Evolutionary conservation across 1,284 basidiomycete species (phyloP), one percentile per base, ranked within the genome.

Genomic region (Austroboletus niveus): DNA sequence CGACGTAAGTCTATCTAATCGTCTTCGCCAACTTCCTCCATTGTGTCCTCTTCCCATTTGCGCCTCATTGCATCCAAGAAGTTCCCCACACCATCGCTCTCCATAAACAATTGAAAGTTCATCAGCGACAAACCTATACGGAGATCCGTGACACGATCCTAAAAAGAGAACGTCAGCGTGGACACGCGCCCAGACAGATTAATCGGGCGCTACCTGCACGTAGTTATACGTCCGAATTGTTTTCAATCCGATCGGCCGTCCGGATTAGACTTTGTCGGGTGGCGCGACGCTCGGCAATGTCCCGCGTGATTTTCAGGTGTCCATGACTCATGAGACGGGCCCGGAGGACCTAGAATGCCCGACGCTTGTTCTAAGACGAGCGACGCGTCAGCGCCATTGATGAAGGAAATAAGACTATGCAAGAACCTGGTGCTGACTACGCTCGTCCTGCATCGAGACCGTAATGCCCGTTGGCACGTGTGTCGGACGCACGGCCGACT

Each of bases 391-490:
- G 42, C 2, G 40, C 14, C 6, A 45, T 15, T 42, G 39, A 39
- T 15, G 48, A 5, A 9, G 54, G 31, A 45, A 14, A 8, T 9
- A 6, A 24, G 5, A 24, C 22, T 24, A 24, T 17, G 22, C 22
- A 24, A 24, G 4, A 54, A 92, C 92, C 74, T 92, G 89, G 67
- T 99, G 96, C 67, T 99, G 96, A 63, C 89, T 94, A 9, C 97
- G 83, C 57, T 95, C 94, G 62, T 99, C 96, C 73, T 99, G 97
- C 93, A 98, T 98, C 4, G 94, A 95, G 9, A 99, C 97, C 0
- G 87, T 89, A 51, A 98, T 91, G 1, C 95, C 94, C 1, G 94
- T 92, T 0, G 97, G 96, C 12, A 92, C 73, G 62, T 99, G 97
- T 0, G 94, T 97, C 34, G 99, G 72, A 1, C 97, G 87, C n/a